phyloP scores from a whole-genome alignment of 2,329 filamentous ascomycete genomes.

The Penicillium expansum region DNA sequence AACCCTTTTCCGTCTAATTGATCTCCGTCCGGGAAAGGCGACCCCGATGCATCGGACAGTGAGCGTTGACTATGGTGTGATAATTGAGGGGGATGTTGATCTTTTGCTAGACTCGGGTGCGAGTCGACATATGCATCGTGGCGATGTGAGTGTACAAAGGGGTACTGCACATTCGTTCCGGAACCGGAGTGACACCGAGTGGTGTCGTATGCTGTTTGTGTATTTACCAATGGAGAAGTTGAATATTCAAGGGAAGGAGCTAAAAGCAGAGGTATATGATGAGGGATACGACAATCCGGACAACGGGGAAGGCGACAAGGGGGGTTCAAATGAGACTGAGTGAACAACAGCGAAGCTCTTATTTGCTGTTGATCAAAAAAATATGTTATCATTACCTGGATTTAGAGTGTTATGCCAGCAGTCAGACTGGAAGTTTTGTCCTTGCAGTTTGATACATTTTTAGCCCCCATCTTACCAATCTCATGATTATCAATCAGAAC shows the following conservation, averaged over 20 bases:
- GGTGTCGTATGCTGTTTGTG: slow-evolving; percentile 35
- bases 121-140: slow-evolving; percentile 29
- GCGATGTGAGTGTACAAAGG: slow-evolving; percentile 37
- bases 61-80: slow-evolving; percentile 39
- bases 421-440: neutral
- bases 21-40: slow-evolving; percentile 33
- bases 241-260: slow-evolving; percentile 49
- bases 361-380: neutral
- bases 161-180: slow-evolving; percentile 33
- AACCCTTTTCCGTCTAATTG: slow-evolving; percentile 35
- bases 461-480: slow-evolving; percentile 10
- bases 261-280: slow-evolving; percentile 48
- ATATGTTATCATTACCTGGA: neutral
- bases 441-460: neutral
- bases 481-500: slow-evolving; percentile 7
- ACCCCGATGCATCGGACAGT: slow-evolving; percentile 41
- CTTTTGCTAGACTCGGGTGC: slow-evolving; percentile 38
- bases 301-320: neutral
- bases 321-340: neutral
- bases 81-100: slow-evolving; percentile 40
- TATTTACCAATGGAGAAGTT: slow-evolving; percentile 32
- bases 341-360: neutral
- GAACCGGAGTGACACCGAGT: slow-evolving; percentile 27
- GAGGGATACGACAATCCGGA: slow-evolving; percentile 20
- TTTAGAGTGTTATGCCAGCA: neutral